These are phyloP conservation scores for Lophiotrema nucula DNA, from an alignment of 495 filamentous ascomycete species.

Conservation along the genomic window DNA sequence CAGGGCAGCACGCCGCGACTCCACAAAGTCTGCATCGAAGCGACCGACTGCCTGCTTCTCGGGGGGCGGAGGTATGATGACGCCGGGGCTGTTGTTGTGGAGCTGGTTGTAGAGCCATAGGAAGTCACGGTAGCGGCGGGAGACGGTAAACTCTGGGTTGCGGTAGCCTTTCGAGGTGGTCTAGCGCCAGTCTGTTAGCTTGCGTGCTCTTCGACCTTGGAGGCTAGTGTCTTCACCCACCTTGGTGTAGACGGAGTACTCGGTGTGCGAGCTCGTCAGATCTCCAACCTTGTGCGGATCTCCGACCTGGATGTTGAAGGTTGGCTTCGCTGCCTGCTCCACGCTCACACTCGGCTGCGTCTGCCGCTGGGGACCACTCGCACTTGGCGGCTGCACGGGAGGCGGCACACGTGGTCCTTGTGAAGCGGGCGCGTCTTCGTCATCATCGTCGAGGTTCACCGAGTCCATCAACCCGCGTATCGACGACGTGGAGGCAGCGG, in stretches of 20 bases:
- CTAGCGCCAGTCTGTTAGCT: too few relatives aligned
- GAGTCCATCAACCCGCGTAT: constrained; percentile 59
- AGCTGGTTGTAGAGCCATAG: constrained; percentile 94
- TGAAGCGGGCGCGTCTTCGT: constrained; percentile 47
- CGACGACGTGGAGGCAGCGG: constrained; percentile 51
- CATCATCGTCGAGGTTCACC: constrained; percentile 63
- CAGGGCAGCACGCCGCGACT: constrained; percentile 81
- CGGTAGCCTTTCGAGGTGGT: constrained; percentile 95
- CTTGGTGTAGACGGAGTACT: constrained; percentile 92
- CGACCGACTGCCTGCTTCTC: constrained; percentile 97
- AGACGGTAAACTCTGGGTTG: constrained; percentile 85
- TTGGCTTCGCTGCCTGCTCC: constrained; percentile 86
- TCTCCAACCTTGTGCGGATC: constrained; percentile 98
- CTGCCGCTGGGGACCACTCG: constrained; percentile 53
- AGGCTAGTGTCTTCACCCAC: too few relatives aligned
- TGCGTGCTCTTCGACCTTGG: too few relatives aligned
- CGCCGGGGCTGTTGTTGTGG: constrained; percentile 89
- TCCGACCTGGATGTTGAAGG: constrained; percentile 87
- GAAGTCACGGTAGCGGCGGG: constrained; percentile 91
- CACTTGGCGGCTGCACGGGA: constrained; percentile 61
- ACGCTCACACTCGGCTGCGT: constrained; percentile 80
- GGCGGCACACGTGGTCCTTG: constrained; percentile 64
- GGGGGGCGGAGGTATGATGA: constrained; percentile 92
- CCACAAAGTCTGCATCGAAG: constrained; percentile 96
- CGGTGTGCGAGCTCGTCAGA: constrained; percentile 93